Conservation (phyloP, 2,329 filamentous ascomycete genomes). For the Nigrograna mackinnonii region DNA sequence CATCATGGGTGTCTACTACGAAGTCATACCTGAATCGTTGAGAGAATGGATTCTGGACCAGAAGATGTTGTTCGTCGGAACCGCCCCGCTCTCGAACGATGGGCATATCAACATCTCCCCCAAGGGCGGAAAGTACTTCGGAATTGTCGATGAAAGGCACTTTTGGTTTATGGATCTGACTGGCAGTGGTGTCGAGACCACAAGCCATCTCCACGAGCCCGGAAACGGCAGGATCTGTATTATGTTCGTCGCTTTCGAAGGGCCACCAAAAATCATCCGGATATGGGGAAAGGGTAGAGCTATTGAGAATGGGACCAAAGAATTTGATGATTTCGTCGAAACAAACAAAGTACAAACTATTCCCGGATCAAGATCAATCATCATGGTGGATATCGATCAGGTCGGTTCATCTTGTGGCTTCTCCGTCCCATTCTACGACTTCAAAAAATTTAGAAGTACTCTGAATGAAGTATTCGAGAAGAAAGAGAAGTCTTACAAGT, state of each 20-base stretch:
- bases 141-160: slow-evolving; percentile 39
- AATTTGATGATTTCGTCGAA: slow-evolving; percentile 38
- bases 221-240: slow-evolving; percentile 47
- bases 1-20: slow-evolving; percentile 49
- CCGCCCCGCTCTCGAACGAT: slow-evolving; percentile 42
- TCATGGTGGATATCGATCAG: slow-evolving; percentile 48
- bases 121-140: slow-evolving; percentile 49
- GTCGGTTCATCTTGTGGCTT: slow-evolving; percentile 49
- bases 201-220: slow-evolving; percentile 45
- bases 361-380: slow-evolving; percentile 43
- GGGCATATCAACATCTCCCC: slow-evolving; percentile 53
- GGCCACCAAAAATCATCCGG: slow-evolving; percentile 46
- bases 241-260: slow-evolving; percentile 47
- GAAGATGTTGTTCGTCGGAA: slow-evolving; percentile 48
- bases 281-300: slow-evolving; percentile 45
- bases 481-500: slow-evolving; percentile 37
- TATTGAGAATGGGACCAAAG: slow-evolving; percentile 41
- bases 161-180: slow-evolving; percentile 52
- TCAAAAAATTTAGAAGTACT: slow-evolving; percentile 42
- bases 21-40: slow-evolving; percentile 44
- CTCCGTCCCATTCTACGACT: slow-evolving; percentile 49
- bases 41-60: slow-evolving; percentile 49
- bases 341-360: slow-evolving; percentile 38
- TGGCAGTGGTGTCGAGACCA: slow-evolving; percentile 49
- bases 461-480: slow-evolving; percentile 47